phyloP scores from a whole-genome alignment of 805 yeast genomes.

The Zygoascus tannicola region DNA sequence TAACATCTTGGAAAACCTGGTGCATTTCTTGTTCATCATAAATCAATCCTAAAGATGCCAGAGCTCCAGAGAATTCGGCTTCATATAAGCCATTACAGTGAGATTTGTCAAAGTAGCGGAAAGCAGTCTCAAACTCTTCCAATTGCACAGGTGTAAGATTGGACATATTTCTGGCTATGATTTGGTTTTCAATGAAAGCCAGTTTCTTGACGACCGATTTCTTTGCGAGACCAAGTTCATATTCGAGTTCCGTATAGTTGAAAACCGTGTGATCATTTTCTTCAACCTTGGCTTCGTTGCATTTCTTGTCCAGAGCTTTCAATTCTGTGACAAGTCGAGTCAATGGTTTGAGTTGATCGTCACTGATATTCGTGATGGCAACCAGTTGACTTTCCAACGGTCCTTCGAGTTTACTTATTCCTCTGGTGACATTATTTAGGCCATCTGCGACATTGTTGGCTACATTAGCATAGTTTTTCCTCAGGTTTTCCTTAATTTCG shows the following conservation, averaged over 20 bases:
- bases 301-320: conserved; percentile 20
- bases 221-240: conserved; percentile 31
- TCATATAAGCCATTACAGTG: conserved; percentile 32
- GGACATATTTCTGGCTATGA: conserved; percentile 29
- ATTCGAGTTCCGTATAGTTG: conserved; percentile 32
- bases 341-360: conserved; percentile 29
- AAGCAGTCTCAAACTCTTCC: conserved; percentile 37
- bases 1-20: conserved; percentile 30
- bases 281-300: conserved; percentile 30
- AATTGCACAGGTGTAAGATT: conserved; percentile 31
- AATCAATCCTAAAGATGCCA: conserved; percentile 35
- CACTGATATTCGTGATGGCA: conserved; percentile 28
- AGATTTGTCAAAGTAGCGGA: conserved; percentile 33
- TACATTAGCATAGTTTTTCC: conserved; percentile 26
- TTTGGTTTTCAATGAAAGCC: conserved; percentile 35
- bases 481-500: conserved; percentile 27
- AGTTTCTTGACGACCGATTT: conserved; percentile 33
- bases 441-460: conserved; percentile 27
- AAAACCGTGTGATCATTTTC: conserved; percentile 31
- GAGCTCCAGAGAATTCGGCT: conserved; percentile 36
- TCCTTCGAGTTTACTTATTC: conserved; percentile 26
- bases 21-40: conserved; percentile 29
- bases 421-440: conserved; percentile 22
- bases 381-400: conserved; percentile 32
- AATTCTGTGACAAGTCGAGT: conserved; percentile 24